Conservation (phyloP, 2,329 filamentous ascomycete genomes). For the Pestalotiopsis fici region DNA sequence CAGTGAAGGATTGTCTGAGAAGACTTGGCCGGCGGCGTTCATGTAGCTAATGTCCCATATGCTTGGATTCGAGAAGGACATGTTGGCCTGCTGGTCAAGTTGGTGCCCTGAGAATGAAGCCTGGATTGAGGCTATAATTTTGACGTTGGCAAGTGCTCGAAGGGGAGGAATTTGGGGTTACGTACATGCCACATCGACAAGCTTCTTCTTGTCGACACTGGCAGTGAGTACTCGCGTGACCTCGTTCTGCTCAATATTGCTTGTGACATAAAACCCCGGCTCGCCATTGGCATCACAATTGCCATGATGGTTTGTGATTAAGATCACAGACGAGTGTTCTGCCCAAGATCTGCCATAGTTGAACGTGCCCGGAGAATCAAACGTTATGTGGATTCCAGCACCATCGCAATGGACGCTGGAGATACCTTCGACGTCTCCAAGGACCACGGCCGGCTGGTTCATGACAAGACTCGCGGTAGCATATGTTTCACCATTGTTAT, state of each 20-base stretch:
- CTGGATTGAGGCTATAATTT: constrained; percentile 13
- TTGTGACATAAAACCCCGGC: constrained; percentile 38
- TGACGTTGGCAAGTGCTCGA: neutral
- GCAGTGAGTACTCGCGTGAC: constrained; percentile 30
- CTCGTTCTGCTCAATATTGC: constrained; percentile 26
- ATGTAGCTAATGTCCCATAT: neutral
- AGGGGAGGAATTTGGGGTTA: neutral
- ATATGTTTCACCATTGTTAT: neutral
- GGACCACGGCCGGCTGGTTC: neutral
- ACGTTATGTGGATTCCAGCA: neutral
- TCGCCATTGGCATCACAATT: constrained; percentile 40
- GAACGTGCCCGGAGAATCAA: neutral
- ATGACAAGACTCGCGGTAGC: neutral
- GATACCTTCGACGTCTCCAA: constrained; percentile 1
- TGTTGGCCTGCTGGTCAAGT: neutral
- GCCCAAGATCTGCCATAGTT: neutral
- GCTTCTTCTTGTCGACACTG: constrained; percentile 28
- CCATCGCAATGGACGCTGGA: neutral
- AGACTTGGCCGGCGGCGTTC: constrained; percentile 28
- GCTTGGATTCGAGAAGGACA: neutral
- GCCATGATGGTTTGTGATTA: constrained; percentile 43
- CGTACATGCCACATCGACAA: constrained; percentile 36
- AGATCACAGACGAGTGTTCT: neutral
- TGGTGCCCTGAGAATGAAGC: neutral
- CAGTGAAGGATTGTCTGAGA: constrained; percentile 15